Base-by-base conservation (phyloP, 192 early-diverging fungal genomes). In the Mortierella claussenii region DNA sequence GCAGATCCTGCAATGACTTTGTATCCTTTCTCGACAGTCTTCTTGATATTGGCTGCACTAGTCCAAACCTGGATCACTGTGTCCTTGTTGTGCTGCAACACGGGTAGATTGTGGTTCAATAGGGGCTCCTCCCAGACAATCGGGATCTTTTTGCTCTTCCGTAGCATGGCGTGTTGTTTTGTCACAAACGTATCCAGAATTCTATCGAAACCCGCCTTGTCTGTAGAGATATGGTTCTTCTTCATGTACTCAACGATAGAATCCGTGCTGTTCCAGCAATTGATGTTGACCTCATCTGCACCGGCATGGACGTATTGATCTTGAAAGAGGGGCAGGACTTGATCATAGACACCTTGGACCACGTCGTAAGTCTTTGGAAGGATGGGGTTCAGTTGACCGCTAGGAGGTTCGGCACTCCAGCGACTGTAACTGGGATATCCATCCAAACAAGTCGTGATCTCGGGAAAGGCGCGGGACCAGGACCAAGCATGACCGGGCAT, bases 91-190 rank as follows among this genome's bases (percentile, higher is more conserved):
- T 75, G 45, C 24, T 69, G 45, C 4, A 69, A 37, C 44, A 90
- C 78, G 24, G 65, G 27, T 46, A 86, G 76, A 31, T 82, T 68
- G 59, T 82, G 81, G 34, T 86, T 78, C 66, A 84, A 81, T 27
- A 93, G 62, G 47, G 86, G 82, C 69, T 94, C 94, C 66, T 95
- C 92, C 95, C 95, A 96, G 2, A 89, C 80, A 57, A 95, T 88
- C 15, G 85, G 81, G 12, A 64, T 82, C 63, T 89, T 90, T 11
- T 81, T 68, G n/a, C 68, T 36, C 9, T 44, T 28, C 24, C 59
- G 76, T 28, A 90, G 49, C 21, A 81, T 79, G 1, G 32, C 32
- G 53, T 90, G 87, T 56, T 85, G 81, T 31, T 73, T 70, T 23
- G 70, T 65, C 47, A 87, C 75, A 55, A 90, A 89, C 18, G 67